Percentiles rank a stretch among this genome's conserved stretches.
Conservation (phyloP, 495 filamentous ascomycete species). For the Terfezia boudieri region DNA sequence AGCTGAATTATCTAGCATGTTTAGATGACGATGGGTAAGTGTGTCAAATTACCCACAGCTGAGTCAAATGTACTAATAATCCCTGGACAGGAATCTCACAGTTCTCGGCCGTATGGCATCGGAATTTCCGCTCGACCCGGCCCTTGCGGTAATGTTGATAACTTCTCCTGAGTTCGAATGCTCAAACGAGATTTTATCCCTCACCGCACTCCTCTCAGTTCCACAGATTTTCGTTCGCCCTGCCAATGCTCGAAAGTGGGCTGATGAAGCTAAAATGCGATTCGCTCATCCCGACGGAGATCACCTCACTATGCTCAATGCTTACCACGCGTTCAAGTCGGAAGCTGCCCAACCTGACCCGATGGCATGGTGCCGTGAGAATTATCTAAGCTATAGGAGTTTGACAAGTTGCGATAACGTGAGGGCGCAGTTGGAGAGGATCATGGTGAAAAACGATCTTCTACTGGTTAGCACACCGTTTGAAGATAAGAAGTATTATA, state of each 20-base stretch:
- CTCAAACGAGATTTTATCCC: conserved; percentile 92
- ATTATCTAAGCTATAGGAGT: conserved; percentile 79
- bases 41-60: background rate
- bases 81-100: conserved; percentile 46
- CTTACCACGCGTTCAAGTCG: conserved; percentile 89
- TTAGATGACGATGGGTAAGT: conserved; percentile 62
- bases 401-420: conserved; percentile 88
- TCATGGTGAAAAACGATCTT: conserved; percentile 81
- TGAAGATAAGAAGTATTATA: conserved; percentile 92
- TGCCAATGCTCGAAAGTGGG: conserved; percentile 58
- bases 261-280: conserved; percentile 88
- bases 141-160: conserved; percentile 93
- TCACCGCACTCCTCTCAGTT: conserved; percentile 82
- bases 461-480: conserved; percentile 74
- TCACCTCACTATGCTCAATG: conserved; percentile 88
- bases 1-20: conserved; percentile 92
- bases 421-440: conserved; percentile 66
- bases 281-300: conserved; percentile 90
- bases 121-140: conserved; percentile 88
- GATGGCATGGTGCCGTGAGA: conserved; percentile 89
- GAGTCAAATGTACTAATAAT: background rate
- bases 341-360: conserved; percentile 46
- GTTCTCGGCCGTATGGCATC: conserved; percentile 67
- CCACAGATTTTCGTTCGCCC: conserved; percentile 88
- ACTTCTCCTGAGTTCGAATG: conserved; percentile 95